A percentile compares a stretch with the other conserved stretches of the same genome.
These are phyloP conservation scores for Vanrija sp. DNA, from an alignment of 1,284 basidiomycete genomes.

Conservation along the genomic window DNA sequence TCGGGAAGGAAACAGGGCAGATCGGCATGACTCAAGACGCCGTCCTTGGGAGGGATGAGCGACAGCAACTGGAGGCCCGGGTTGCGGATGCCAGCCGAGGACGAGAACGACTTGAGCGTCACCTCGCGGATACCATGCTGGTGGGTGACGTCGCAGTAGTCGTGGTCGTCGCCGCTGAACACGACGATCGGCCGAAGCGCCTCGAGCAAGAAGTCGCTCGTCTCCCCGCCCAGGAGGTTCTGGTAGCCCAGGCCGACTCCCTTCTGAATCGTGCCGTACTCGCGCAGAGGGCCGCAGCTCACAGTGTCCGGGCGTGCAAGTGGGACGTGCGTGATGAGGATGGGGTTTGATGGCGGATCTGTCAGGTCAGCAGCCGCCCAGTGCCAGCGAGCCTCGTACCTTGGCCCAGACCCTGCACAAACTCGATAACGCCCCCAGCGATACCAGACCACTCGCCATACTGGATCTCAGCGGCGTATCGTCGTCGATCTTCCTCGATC, in stretches of 20 bases:
- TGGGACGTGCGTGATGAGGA: slow-evolving; percentile 79
- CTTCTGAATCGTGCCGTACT: slow-evolving; percentile 65
- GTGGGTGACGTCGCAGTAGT: slow-evolving; percentile 76
- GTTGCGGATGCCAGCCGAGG: slow-evolving; percentile 66
- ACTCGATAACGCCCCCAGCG: slow-evolving; percentile 62
- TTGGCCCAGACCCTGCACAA: slow-evolving; percentile 60
- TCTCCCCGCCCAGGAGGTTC: slow-evolving; percentile 69
- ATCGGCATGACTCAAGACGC: slow-evolving; percentile 52
- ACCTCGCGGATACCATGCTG: slow-evolving; percentile 57
- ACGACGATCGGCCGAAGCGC: slow-evolving; percentile 62
- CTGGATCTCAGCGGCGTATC: slow-evolving; percentile 55
- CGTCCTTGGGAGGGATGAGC: slow-evolving; percentile 53
- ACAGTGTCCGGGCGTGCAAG: slow-evolving; percentile 66
- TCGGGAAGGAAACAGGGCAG: slow-evolving; percentile 65
- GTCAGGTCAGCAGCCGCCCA: slow-evolving; percentile 4
- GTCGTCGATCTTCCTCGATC: slow-evolving; percentile 69
- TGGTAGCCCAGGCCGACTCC: slow-evolving; percentile 76
- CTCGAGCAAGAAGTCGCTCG: slow-evolving; percentile 65
- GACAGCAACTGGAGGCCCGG: slow-evolving; percentile 85
- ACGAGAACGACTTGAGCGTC: slow-evolving; percentile 80
- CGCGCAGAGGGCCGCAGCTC: slow-evolving; percentile 69
- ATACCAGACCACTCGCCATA: slow-evolving; percentile 60
- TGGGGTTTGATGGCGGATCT: slow-evolving; percentile 49
- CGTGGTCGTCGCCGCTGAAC: slow-evolving; percentile 76
- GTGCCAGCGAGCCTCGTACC: slow-evolving; percentile 48